Evolutionary conservation across 768 basidiomycete genomes (phyloP).

Genomic region (Amanita muscaria): DNA sequence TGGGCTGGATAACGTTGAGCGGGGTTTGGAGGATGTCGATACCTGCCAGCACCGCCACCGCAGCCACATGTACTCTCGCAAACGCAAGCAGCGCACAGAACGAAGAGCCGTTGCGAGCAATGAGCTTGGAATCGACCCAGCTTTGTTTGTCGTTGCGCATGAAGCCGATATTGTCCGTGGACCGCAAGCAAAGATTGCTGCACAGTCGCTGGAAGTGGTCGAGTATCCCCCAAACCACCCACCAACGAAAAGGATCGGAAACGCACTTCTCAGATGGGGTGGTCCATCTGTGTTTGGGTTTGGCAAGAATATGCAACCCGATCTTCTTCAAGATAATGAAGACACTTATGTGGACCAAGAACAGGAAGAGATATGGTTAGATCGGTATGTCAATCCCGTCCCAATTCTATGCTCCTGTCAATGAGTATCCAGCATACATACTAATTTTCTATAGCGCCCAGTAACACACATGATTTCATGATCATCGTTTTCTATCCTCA

Average conservation of each 20-base stretch:
- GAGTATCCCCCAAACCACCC: conserved; percentile 1
- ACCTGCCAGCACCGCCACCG: conserved; percentile 12
- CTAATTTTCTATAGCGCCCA: conserved; percentile 2
- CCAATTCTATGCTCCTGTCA: conserved; percentile 1
- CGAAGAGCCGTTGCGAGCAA: not conserved
- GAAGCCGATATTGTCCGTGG: conserved; percentile 68
- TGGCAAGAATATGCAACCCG: not conserved
- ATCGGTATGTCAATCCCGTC: conserved; percentile 58
- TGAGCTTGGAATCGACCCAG: not conserved
- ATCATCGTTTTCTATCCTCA: conserved; percentile 12
- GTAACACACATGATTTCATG: conserved; percentile 17
- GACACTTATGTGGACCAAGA: conserved; percentile 11
- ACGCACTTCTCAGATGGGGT: conserved; percentile 27
- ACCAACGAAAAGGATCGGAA: conserved; percentile 18
- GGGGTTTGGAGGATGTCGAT: conserved; percentile 61
- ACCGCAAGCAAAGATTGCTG: conserved; percentile 31
- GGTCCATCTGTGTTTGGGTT: conserved; percentile 1
- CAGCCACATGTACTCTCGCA: conserved; percentile 2
- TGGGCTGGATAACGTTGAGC: conserved; percentile 46
- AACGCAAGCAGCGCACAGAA: conserved; percentile 6
- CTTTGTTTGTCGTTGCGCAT: conserved; percentile 56
- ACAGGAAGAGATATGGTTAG: conserved; percentile 52
- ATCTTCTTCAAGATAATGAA: conserved; percentile 18
- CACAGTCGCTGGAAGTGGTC: conserved; percentile 25
- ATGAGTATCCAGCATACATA: not conserved